These are phyloP conservation scores for Boletus speciosus DNA, from an alignment of 768 basidiomycete genomes.

Conservation along the genomic window DNA sequence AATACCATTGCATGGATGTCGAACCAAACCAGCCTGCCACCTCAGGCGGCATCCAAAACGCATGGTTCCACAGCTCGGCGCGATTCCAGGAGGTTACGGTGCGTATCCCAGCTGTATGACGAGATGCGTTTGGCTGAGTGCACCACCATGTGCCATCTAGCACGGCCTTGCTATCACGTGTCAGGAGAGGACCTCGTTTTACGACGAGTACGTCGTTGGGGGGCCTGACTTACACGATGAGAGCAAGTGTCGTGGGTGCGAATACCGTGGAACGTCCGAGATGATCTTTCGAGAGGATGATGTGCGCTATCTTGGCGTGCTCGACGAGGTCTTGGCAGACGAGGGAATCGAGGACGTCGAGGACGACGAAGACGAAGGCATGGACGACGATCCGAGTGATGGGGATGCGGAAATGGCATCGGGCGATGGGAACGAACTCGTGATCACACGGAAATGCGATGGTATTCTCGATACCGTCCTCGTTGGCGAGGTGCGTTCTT, in stretches of 20 bases:
- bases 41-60: constrained; percentile 39
- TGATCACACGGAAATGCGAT: constrained; percentile 37
- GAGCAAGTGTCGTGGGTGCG: constrained; percentile 34
- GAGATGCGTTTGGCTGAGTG: constrained; percentile 1
- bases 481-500: constrained; percentile 49
- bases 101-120: constrained; percentile 9
- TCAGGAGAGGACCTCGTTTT: constrained; percentile 29
- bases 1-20: constrained; percentile 47
- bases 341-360: constrained; percentile 22
- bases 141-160: constrained; percentile 6
- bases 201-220: constrained; percentile 41
- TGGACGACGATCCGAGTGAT: constrained; percentile 27
- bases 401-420: constrained; percentile 26
- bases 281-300: constrained; percentile 30
- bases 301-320: constrained; percentile 18
- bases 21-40: constrained; percentile 32
- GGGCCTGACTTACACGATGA: constrained; percentile 41
- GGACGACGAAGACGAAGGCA: constrained; percentile 27
- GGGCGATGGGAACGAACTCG: constrained; percentile 20
- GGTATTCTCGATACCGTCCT: constrained; percentile 62
- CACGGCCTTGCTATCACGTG: constrained; percentile 22
- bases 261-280: constrained; percentile 26
- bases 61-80: constrained; percentile 35
- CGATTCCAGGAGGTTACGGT: constrained; percentile 21
- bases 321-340: constrained; percentile 8